phyloP scores from a whole-genome alignment of 2,329 filamentous ascomycete species.

The Aspergillus versicolor region DNA sequence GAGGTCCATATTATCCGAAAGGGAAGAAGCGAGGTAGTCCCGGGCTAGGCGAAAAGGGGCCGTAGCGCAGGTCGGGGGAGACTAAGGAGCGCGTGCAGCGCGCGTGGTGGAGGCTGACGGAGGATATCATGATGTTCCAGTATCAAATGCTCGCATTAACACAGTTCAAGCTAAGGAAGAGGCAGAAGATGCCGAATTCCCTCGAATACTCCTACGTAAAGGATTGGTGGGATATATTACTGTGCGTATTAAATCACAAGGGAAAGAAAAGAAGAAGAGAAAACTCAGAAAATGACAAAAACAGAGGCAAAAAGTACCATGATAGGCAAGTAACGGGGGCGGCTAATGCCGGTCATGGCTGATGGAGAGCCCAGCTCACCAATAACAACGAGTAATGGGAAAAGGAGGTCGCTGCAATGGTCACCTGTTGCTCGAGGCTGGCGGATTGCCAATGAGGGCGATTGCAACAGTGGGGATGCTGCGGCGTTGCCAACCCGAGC shows the following conservation, averaged over 20 bases:
- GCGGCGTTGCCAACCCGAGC: not conserved
- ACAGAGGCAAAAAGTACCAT: conserved; percentile 8
- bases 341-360: conserved; percentile 27
- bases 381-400: conserved; percentile 8
- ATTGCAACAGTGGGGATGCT: conserved; percentile 7
- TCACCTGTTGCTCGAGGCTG: conserved; percentile 7
- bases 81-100: conserved; percentile 22
- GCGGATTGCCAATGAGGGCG: conserved; percentile 11
- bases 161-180: not conserved
- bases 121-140: not conserved
- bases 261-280: too few species aligned
- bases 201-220: too few species aligned
- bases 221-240: too few species aligned
- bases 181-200: too few species aligned
- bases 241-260: too few species aligned
- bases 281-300: not conserved
- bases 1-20: not conserved
- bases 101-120: conserved; percentile 18
- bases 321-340: conserved; percentile 13
- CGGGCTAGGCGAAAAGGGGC: conserved; percentile 32
- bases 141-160: not conserved
- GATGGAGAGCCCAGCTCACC: not conserved
- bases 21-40: conserved; percentile 23
- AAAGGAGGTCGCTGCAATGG: conserved; percentile 11
- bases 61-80: conserved; percentile 36